Evolutionary conservation across 1,139 yeast genomes (phyloP).

Genomic region (Debaryomyces sp.): DNA sequence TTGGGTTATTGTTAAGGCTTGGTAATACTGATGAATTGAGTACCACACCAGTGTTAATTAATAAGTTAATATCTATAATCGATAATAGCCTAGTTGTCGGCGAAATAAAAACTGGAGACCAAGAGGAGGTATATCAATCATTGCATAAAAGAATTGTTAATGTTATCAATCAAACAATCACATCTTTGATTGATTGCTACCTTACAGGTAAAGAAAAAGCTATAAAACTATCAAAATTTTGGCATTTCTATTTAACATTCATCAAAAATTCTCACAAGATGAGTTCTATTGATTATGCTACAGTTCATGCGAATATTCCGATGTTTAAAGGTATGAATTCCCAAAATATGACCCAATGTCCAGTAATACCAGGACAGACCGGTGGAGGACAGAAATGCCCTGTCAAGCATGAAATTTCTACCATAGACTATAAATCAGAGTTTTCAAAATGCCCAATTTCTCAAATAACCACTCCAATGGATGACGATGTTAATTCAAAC

Average conservation of each 20-base stretch:
- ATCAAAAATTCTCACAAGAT: conserved; percentile 33
- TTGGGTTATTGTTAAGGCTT: conserved; percentile 39
- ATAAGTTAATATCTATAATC: background rate
- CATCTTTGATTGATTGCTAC: conserved; percentile 17
- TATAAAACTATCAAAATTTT: conserved; percentile 35
- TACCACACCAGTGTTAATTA: background rate
- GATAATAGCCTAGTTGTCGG: background rate
- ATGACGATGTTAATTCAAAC: conserved; percentile 5
- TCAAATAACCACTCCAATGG: conserved; percentile 31
- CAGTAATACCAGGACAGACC: conserved; percentile 12
- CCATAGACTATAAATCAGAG: conserved; percentile 5
- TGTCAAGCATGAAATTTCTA: background rate
- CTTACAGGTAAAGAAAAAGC: conserved; percentile 24
- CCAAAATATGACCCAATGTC: conserved; percentile 16
- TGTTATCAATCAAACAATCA: conserved; percentile 22
- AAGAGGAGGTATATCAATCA: background rate
- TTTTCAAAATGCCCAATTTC: conserved; percentile 34
- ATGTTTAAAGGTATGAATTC: conserved; percentile 22
- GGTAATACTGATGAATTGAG: conserved; percentile 15
- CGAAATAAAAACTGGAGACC: background rate
- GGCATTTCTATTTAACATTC: conserved; percentile 46
- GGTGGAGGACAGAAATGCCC: background rate
- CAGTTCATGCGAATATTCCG: conserved; percentile 38
- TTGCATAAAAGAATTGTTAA: conserved; percentile 17
- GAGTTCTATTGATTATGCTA: conserved; percentile 34